Base-by-base conservation (phyloP, 441 rosid genomes). In the Syzygium malaccense region DNA sequence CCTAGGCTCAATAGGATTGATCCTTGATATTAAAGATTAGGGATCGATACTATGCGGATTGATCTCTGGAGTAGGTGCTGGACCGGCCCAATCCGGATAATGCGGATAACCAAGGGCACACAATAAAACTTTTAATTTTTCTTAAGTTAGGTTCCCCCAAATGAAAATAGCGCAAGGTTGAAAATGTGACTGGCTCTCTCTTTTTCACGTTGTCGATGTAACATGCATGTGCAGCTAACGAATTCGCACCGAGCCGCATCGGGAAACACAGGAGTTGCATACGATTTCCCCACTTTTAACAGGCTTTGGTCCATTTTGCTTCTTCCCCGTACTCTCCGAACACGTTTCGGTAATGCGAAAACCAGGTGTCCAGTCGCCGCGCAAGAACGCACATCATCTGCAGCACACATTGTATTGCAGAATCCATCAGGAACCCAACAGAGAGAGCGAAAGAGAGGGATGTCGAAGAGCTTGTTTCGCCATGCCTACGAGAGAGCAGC, bases 391-490 rank as follows among this genome's bases (percentile, higher is more conserved):
- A 71, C 51, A 41, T 75, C 83, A 23, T 71, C 51, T 71, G 3
- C 62, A 10, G 4, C 80, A 8, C 80, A 26, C 83, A 45, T 41
- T 6, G 83, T 7, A 14, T 41, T 75, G 83, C 83, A 75, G 83
- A 41, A 75, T 75, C 83, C 83, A 41, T 12, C 83, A 41, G n/a
- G 41, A 71, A 41, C 53, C 51, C 83, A 23, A 12, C 41, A 33
- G 0, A 58, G 51, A 86, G 15, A 30, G 79, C 56, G 66, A 78
- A 19, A 71, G 56, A 75, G 54, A 88, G 57, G 88, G 17, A 93
- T 91, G 94, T 85, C 78, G 6, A 92, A 64, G 86, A 87, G 88
- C 60, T 92, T 90, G 91, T 88, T 92, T 51, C 87, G 92, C 86
- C 89, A 90, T 33, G 90, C 89, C 78, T 87, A 78, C 89, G 88